phyloP scores from a whole-genome alignment of 2,329 filamentous ascomycete genomes.

The Elsinoe necatrix region DNA sequence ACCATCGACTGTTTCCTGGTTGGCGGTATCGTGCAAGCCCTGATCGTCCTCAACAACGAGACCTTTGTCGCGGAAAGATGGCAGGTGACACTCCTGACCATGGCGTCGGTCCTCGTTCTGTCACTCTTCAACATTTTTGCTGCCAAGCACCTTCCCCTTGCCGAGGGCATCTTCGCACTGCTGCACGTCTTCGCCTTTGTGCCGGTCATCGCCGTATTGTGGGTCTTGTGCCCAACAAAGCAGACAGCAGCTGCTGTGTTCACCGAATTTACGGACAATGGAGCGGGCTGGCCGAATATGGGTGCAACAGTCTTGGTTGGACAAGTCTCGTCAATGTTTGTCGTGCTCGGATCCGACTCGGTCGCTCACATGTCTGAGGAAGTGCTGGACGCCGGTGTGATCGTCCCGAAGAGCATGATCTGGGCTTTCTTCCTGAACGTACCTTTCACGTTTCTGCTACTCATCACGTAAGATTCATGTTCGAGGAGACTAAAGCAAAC shows the following conservation, averaged over 20 bases:
- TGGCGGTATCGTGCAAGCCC: constrained; percentile 38
- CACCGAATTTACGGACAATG: constrained; percentile 27
- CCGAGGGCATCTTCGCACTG: constrained; percentile 30
- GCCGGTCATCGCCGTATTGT: constrained; percentile 34
- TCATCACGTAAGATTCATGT: neutral
- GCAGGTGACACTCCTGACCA: constrained; percentile 37
- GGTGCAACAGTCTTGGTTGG: constrained; percentile 34
- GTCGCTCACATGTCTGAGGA: constrained; percentile 34
- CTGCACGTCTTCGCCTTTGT: constrained; percentile 40
- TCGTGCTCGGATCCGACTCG: constrained; percentile 17
- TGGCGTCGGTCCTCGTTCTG: constrained; percentile 26
- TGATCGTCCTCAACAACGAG: constrained; percentile 38
- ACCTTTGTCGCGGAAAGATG: constrained; percentile 35
- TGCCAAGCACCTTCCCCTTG: constrained; percentile 28
- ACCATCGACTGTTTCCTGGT: constrained; percentile 38
- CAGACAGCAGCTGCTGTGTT: constrained; percentile 5
- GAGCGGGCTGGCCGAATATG: constrained; percentile 32
- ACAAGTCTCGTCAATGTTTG: constrained; percentile 30
- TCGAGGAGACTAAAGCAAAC: neutral
- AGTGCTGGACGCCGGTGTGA: constrained; percentile 39
- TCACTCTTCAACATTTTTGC: constrained; percentile 31
- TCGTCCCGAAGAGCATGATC: constrained; percentile 43
- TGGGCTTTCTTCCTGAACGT: constrained; percentile 39
- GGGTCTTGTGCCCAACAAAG: constrained; percentile 26
- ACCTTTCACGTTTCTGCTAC: constrained; percentile 1